Evolutionary conservation across 2,329 filamentous ascomycete species (phyloP).

Genomic region (Xylaria sp.): DNA sequence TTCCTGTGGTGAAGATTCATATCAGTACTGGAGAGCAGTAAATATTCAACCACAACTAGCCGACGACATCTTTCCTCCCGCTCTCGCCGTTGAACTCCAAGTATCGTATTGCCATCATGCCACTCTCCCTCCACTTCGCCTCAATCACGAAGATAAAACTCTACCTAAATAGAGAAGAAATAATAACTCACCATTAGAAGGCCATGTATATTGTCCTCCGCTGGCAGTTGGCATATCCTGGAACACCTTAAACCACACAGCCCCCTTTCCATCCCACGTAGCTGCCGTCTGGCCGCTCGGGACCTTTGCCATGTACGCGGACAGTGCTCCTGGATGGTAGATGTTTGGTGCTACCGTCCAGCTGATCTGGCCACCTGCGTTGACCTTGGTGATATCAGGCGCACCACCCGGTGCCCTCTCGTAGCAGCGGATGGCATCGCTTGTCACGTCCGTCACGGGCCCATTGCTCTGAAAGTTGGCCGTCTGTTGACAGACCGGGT

Average conservation of each 20-base stretch:
- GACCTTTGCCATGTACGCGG: conserved; percentile 55
- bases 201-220: conserved; percentile 52
- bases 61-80: neutral
- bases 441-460: conserved; percentile 55
- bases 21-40: conserved; percentile 7
- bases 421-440: conserved; percentile 56
- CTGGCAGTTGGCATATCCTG: conserved; percentile 52
- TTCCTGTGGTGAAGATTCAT: conserved; percentile 36
- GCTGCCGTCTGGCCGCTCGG: conserved; percentile 52
- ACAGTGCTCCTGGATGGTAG: conserved; percentile 54
- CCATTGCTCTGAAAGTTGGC: conserved; percentile 57
- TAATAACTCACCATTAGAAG: conserved; percentile 48
- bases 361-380: conserved; percentile 54
- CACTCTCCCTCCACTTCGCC: neutral
- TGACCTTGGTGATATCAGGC: conserved; percentile 50
- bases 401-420: conserved; percentile 50
- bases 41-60: neutral
- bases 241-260: conserved; percentile 57
- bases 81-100: neutral
- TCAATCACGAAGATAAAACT: neutral
- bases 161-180: neutral
- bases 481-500: conserved; percentile 42
- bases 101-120: neutral
- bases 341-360: conserved; percentile 55
- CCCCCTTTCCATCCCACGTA: conserved; percentile 53